Evolutionary conservation across 148 eudicot species (phyloP).

Genomic region (Chenopodium album): DNA sequence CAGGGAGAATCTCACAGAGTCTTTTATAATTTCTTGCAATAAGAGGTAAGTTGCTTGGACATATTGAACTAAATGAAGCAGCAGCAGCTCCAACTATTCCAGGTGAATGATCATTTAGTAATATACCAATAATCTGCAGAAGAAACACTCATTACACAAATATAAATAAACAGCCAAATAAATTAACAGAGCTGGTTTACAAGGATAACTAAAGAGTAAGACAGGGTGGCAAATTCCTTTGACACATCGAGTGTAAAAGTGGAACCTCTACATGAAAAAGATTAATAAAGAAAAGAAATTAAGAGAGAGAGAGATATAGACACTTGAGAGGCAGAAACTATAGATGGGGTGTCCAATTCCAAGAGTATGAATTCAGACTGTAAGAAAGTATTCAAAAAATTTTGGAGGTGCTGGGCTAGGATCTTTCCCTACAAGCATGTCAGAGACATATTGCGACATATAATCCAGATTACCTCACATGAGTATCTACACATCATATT

Average conservation of each 20-base stretch:
- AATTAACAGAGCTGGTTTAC: not conserved
- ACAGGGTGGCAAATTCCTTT: not conserved
- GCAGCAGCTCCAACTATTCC: conserved; percentile 98
- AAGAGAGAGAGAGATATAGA: not conserved
- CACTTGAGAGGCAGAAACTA: not conserved
- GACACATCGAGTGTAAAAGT: not conserved
- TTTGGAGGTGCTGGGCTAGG: not conserved
- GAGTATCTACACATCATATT: conserved; percentile 6
- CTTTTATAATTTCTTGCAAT: conserved; percentile 67
- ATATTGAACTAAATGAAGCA: conserved; percentile 81
- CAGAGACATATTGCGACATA: not conserved
- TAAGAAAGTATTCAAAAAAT: not conserved
- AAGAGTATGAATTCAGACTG: not conserved
- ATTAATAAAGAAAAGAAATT: not conserved
- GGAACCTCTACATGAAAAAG: not conserved
- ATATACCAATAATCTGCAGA: conserved; percentile 83
- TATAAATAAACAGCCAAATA: not conserved
- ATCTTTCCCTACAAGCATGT: not conserved
- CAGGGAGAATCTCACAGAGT: conserved; percentile 85
- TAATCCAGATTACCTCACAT: not conserved
- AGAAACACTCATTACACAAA: conserved; percentile 11
- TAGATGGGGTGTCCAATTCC: not conserved
- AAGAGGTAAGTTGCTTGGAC: conserved; percentile 80
- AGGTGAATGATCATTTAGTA: conserved; percentile 86
- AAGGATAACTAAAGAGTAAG: not conserved